These are phyloP conservation scores for Mollisiaceae sp. DNA, from an alignment of 2,329 filamentous ascomycete species.

Conservation along the genomic window DNA sequence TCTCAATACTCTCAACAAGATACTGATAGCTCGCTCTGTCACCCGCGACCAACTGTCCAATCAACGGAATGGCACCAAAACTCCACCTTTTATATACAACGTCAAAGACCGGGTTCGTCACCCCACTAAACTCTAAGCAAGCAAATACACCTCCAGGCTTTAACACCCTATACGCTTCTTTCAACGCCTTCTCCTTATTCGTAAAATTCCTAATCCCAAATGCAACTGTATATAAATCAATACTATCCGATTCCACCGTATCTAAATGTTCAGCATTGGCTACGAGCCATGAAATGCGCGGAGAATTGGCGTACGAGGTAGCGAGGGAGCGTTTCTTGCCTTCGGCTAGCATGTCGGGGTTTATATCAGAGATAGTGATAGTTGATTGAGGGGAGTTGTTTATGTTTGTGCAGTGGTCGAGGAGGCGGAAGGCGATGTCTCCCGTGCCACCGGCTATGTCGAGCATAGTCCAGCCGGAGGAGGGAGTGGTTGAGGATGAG, in stretches of 20 bases:
- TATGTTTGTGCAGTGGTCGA: constrained; percentile 82
- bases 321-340: constrained; percentile 77
- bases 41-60: constrained; percentile 92
- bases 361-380: constrained; percentile 95
- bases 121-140: constrained; percentile 88
- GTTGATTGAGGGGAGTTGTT: constrained; percentile 80
- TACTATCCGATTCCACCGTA: constrained; percentile 67
- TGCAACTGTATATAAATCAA: constrained; percentile 96
- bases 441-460: constrained; percentile 97
- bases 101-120: constrained; percentile 79
- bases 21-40: constrained; percentile 98
- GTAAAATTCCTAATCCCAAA: constrained; percentile 99
- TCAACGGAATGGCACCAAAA: constrained; percentile 90
- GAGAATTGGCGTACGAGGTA: constrained; percentile 58
- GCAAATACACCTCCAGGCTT: constrained; percentile 96
- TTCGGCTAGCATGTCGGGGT: constrained; percentile 90
- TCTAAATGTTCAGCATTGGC: constrained; percentile 85
- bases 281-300: constrained; percentile 75
- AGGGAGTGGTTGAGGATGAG: constrained; percentile 50
- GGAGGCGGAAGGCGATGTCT: constrained; percentile 96
- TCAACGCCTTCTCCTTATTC: constrained; percentile 81
- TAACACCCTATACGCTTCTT: constrained; percentile 84
- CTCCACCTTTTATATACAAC: constrained; percentile 94
- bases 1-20: constrained; percentile 95
- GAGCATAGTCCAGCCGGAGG: constrained; percentile 74